These are phyloP conservation scores for Limonium bicolor DNA, from an alignment of 148 eudicot species.

Conservation along the genomic window DNA sequence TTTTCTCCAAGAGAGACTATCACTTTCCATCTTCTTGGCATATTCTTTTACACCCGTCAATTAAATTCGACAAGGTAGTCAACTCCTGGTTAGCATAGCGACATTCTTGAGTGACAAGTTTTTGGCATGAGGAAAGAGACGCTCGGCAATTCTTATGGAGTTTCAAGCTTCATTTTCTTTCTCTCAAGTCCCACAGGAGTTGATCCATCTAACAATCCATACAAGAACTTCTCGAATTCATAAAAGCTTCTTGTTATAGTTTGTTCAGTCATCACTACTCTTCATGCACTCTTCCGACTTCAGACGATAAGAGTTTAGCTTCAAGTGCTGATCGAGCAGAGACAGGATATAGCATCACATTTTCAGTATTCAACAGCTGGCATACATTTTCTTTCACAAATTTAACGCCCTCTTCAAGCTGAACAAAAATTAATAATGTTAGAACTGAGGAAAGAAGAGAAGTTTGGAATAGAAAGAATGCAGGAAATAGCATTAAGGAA, in stretches of 20 bases:
- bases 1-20: conserved; percentile 64
- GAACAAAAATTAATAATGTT: conserved; percentile 8
- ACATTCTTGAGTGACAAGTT: conserved; percentile 46
- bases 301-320: conserved; percentile 41
- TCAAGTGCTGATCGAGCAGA: conserved; percentile 86
- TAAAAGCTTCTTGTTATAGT: conserved; percentile 27
- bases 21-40: conserved; percentile 44
- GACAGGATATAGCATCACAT: conserved; percentile 62
- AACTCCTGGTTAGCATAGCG: conserved; percentile 64
- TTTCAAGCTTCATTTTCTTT: conserved; percentile 81
- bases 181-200: conserved; percentile 81
- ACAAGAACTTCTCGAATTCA: conserved; percentile 66
- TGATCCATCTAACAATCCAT: conserved; percentile 64
- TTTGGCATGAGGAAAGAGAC: conserved; percentile 69
- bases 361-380: conserved; percentile 57
- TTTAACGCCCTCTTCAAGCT: conserved; percentile 78
- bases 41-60: conserved; percentile 43
- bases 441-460: not conserved
- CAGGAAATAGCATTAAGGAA: not conserved
- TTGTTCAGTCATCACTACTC: conserved; percentile 12
- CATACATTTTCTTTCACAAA: conserved; percentile 67
- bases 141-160: conserved; percentile 85
- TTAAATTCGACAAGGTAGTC: conserved; percentile 38
- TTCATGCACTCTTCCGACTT: conserved; percentile 12
- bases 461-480: not conserved